A percentile compares a stretch with the other conserved stretches of the same genome.
Evolutionary conservation across 805 yeast genomes (phyloP).

Genomic region (Schwanniomyces occidentalis): DNA sequence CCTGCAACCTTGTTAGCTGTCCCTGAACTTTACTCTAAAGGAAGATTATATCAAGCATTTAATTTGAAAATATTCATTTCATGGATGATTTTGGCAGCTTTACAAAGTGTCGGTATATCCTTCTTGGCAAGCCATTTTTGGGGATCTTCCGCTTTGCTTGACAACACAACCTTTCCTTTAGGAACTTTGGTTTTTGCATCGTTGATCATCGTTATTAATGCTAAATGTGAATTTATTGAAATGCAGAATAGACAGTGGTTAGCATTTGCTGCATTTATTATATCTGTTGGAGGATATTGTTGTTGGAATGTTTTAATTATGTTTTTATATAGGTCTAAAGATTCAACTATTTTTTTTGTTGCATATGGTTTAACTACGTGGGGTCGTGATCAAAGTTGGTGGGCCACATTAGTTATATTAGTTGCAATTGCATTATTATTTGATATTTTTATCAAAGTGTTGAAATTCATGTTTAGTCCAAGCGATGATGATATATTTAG

Average conservation of each 20-base stretch:
- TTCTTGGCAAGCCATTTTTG: constrained; percentile 67
- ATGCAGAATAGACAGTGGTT: constrained; percentile 73
- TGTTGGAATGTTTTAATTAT: constrained; percentile 81
- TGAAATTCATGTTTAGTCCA: constrained; percentile 58
- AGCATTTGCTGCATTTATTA: constrained; percentile 60
- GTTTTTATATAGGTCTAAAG: constrained; percentile 56
- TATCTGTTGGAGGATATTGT: constrained; percentile 84
- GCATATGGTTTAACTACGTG: constrained; percentile 68
- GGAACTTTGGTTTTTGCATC: constrained; percentile 78
- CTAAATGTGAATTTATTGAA: constrained; percentile 79
- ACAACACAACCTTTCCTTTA: constrained; percentile 77
- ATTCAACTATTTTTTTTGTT: constrained; percentile 66
- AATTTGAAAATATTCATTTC: constrained; percentile 64
- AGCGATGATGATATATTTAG: constrained; percentile 81
- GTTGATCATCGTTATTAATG: constrained; percentile 68
- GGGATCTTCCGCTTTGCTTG: constrained; percentile 68
- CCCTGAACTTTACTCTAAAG: constrained; percentile 83
- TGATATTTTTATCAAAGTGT: constrained; percentile 63
- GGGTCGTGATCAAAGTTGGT: constrained; percentile 82
- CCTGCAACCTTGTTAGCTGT: constrained; percentile 88
- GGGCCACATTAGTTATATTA: constrained; percentile 72
- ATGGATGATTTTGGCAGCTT: constrained; percentile 79
- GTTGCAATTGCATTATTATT: constrained; percentile 58
- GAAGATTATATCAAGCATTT: constrained; percentile 74
- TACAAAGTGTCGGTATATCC: constrained; percentile 69